phyloP scores from a whole-genome alignment of 2,329 filamentous ascomycete species.

The Fusarium sp. region DNA sequence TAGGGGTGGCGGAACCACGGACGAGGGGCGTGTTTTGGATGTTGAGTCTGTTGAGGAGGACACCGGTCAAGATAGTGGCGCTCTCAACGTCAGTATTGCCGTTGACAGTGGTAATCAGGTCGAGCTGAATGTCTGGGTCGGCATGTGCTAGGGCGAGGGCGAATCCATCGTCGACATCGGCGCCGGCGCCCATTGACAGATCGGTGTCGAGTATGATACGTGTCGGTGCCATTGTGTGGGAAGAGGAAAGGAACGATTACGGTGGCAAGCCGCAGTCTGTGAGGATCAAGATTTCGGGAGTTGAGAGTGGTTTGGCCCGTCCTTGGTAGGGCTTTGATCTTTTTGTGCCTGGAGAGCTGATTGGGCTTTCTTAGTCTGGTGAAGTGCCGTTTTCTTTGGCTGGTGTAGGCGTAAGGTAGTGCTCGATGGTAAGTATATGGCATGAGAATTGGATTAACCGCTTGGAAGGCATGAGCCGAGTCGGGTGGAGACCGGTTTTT shows the following conservation, averaged over 20 bases:
- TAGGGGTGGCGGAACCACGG: conserved; percentile 13
- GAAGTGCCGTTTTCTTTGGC: not conserved
- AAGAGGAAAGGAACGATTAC: not conserved
- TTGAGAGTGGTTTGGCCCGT: not conserved
- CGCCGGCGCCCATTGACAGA: conserved; percentile 58
- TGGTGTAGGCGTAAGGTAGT: not conserved
- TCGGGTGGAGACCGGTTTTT: not conserved
- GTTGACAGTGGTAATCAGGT: conserved; percentile 84
- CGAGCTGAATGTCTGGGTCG: conserved; percentile 70
- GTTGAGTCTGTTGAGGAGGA: conserved; percentile 11
- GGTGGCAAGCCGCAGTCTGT: not conserved
- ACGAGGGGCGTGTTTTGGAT: conserved; percentile 13
- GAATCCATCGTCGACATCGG: conserved; percentile 76
- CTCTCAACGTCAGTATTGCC: conserved; percentile 91
- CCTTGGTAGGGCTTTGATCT: not conserved
- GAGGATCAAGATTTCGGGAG: not conserved
- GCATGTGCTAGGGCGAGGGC: conserved; percentile 54
- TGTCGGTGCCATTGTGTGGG: conserved; percentile 72
- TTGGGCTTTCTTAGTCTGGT: not conserved
- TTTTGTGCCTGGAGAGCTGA: not conserved
- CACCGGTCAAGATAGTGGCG: conserved; percentile 58
- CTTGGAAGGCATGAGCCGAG: not conserved
- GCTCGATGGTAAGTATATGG: not conserved
- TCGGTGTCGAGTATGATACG: conserved; percentile 23
- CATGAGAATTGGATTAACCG: not conserved